Percentiles rank a stretch among this genome's conserved stretches.
These are phyloP conservation scores for Elsinoe perseae DNA, from an alignment of 2,329 filamentous ascomycete species.

Conservation along the genomic window DNA sequence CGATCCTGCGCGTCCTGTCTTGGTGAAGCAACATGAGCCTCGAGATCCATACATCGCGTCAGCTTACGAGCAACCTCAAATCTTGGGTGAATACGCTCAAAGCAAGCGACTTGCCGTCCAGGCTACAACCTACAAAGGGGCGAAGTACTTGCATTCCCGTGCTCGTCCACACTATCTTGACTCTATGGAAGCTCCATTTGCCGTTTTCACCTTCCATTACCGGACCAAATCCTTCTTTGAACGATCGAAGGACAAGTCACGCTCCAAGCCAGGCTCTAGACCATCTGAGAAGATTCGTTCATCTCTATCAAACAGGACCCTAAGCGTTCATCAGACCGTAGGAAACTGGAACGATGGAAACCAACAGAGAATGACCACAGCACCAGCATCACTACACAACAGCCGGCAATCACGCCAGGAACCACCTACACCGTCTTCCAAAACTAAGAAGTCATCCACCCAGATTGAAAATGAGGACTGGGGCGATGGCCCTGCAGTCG, in stretches of 20 bases:
- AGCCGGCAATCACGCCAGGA: neutral
- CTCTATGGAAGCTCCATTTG: slow-evolving; percentile 33
- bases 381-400: neutral
- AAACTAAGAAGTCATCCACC: neutral
- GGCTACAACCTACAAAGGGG: slow-evolving; percentile 31
- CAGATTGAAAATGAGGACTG: neutral
- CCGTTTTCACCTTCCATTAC: slow-evolving; percentile 44
- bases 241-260: neutral
- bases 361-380: neutral
- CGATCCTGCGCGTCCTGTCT: neutral
- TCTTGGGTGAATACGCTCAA: neutral
- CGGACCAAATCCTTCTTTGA: slow-evolving; percentile 31
- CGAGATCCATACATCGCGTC: slow-evolving; percentile 6
- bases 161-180: slow-evolving; percentile 38
- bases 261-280: neutral
- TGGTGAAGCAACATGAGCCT: slow-evolving; percentile 2
- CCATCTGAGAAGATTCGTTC: neutral
- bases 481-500: neutral
- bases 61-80: slow-evolving; percentile 10
- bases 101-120: slow-evolving; percentile 26
- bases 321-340: neutral
- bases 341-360: slow-evolving; percentile 9
- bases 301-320: neutral
- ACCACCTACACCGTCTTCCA: neutral
- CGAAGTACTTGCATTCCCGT: slow-evolving; percentile 32